Percentiles rank a stretch among this genome's conserved stretches.
phyloP scores from a whole-genome alignment of 1,284 basidiomycete genomes.

The Moniliophthora roreri region DNA sequence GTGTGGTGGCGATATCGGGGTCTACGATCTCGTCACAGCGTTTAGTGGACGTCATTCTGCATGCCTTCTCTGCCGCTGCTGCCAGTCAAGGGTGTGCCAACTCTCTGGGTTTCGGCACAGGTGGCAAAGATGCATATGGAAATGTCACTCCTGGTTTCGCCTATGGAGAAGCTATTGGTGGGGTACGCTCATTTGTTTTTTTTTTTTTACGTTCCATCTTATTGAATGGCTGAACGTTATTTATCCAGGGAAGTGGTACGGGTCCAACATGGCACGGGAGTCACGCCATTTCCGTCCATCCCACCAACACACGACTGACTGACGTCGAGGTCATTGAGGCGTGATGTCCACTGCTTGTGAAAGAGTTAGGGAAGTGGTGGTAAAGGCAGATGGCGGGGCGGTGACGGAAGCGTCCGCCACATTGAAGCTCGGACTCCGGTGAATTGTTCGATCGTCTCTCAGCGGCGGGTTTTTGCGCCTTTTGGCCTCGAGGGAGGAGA shows the following conservation, averaged over 20 bases:
- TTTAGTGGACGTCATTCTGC: conserved; percentile 9
- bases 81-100: conserved; percentile 10
- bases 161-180: conserved; percentile 13
- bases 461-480: conserved; percentile 7
- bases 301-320: conserved; percentile 10
- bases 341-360: conserved; percentile 6
- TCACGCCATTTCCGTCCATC: conserved; percentile 10
- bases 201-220: not conserved
- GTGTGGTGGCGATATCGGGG: conserved; percentile 10
- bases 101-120: conserved; percentile 11
- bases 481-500: conserved; percentile 9
- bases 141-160: conserved; percentile 9
- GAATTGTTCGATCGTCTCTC: conserved; percentile 10
- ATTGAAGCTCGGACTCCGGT: conserved; percentile 10
- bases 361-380: conserved; percentile 10
- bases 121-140: conserved; percentile 10
- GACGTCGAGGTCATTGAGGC: conserved; percentile 12
- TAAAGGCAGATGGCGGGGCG: conserved; percentile 4
- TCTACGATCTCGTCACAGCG: conserved; percentile 9
- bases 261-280: conserved; percentile 8
- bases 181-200: not conserved
- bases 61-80: conserved; percentile 9
- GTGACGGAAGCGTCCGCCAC: conserved; percentile 7
- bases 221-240: not conserved
- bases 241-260: conserved; percentile 4